These are phyloP conservation scores for Aspergillus proliferans DNA, from an alignment of 2,329 filamentous ascomycete species.

Conservation along the genomic window DNA sequence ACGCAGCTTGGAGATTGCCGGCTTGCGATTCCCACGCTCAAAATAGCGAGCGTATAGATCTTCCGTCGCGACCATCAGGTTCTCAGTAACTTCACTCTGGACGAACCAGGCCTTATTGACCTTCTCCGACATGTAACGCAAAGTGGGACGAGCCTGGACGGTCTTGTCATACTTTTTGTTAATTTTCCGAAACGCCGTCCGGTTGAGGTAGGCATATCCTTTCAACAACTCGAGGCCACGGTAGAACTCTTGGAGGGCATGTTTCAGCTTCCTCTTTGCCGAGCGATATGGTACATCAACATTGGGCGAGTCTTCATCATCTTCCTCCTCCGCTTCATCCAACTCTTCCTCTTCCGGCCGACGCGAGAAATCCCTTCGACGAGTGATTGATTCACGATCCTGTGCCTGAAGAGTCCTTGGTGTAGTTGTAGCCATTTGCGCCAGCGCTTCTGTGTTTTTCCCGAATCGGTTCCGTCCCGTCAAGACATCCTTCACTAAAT, in stretches of 20 bases:
- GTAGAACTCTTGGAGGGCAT: slow-evolving; percentile 89
- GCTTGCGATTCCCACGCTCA: slow-evolving; percentile 85
- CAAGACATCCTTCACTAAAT: slow-evolving; percentile 35
- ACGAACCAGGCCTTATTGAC: slow-evolving; percentile 90
- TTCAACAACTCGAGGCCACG: slow-evolving; percentile 86
- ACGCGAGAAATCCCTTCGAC: slow-evolving; percentile 46
- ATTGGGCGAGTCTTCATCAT: slow-evolving; percentile 35
- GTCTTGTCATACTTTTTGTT: slow-evolving; percentile 99
- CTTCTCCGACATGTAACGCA: slow-evolving; percentile 83
- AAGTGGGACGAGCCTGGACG: slow-evolving; percentile 67
- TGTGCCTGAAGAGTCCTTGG: slow-evolving; percentile 22
- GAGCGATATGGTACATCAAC: slow-evolving; percentile 70
- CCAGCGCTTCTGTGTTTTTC: slow-evolving; percentile 50
- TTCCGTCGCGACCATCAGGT: slow-evolving; percentile 72
- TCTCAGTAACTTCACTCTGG: slow-evolving; percentile 75
- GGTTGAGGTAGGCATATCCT: slow-evolving; percentile 81
- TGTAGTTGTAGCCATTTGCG: slow-evolving; percentile 37
- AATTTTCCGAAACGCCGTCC: slow-evolving; percentile 91
- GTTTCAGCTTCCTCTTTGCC: slow-evolving; percentile 86
- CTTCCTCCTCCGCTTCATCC: no score
- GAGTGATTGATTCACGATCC: slow-evolving; percentile 21
- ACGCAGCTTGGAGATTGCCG: slow-evolving; percentile 80
- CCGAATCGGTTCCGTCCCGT: slow-evolving; percentile 45
- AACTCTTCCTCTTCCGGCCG: slow-evolving; percentile 14
- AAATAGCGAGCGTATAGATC: slow-evolving; percentile 94